These are phyloP conservation scores for Penstemon newberryi DNA, from an alignment of 257 asterid species.

Conservation along the genomic window DNA sequence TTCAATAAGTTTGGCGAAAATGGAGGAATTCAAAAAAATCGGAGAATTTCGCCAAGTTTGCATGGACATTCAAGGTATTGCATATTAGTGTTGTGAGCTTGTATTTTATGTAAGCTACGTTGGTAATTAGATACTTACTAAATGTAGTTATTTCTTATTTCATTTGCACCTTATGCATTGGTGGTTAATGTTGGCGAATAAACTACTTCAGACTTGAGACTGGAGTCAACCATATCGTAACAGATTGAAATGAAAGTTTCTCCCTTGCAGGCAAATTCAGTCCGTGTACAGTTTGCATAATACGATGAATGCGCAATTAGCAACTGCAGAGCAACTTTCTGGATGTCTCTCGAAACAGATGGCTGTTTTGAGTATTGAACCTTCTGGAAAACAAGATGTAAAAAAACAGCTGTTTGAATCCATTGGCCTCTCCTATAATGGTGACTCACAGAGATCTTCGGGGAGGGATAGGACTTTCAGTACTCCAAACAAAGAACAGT, in stretches of 20 bases:
- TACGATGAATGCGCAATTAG: conserved; percentile 72
- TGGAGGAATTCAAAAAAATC: conserved; percentile 45
- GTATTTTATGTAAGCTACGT: neutral
- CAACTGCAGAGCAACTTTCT: conserved; percentile 87
- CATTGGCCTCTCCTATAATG: conserved; percentile 69
- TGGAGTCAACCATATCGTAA: conserved; percentile 1
- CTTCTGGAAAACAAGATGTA: conserved; percentile 53
- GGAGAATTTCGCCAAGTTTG: conserved; percentile 42
- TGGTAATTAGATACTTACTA: neutral
- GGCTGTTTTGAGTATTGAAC: conserved; percentile 65
- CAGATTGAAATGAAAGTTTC: conserved; percentile 21
- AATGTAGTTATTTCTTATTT: neutral
- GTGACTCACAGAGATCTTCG: conserved; percentile 46
- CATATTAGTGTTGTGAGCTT: conserved; percentile 12
- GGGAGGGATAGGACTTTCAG: conserved; percentile 41
- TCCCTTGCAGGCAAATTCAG: conserved; percentile 64
- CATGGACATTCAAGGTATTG: conserved; percentile 71
- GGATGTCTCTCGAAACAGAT: conserved; percentile 80
- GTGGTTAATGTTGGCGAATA: conserved; percentile 8
- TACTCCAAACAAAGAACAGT: conserved; percentile 44
- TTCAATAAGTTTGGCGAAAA: conserved; percentile 71
- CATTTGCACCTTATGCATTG: conserved; percentile 3
- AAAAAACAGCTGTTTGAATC: conserved; percentile 84
- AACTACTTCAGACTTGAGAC: conserved; percentile 12
- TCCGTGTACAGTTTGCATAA: conserved; percentile 65